phyloP scores from a whole-genome alignment of 805 yeast species.

The Starmerella stigmatis region DNA sequence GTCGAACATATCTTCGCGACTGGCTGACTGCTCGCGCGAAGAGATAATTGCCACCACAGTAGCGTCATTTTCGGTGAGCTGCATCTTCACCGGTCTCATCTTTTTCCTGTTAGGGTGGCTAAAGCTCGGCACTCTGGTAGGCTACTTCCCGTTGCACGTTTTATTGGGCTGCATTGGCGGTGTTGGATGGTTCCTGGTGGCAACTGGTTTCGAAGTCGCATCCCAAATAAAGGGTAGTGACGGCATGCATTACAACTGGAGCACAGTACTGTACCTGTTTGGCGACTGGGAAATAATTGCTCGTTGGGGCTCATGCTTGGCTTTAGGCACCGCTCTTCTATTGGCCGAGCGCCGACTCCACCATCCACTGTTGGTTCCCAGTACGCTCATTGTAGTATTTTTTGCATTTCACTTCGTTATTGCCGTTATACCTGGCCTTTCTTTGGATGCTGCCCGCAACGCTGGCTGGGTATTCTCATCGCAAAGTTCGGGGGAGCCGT shows the following conservation, averaged over 20 bases:
- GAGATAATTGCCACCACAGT: constrained; percentile 72
- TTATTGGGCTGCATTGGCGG: constrained; percentile 97
- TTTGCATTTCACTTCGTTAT: constrained; percentile 58
- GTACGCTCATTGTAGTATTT: constrained; percentile 65
- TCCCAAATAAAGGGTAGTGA: constrained; percentile 60
- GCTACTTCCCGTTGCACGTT: constrained; percentile 92
- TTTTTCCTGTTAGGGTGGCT: constrained; percentile 70
- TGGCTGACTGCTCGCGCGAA: constrained; percentile 41
- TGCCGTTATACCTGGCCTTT: constrained; percentile 53
- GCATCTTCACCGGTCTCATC: constrained; percentile 76
- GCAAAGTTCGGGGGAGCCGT: constrained; percentile 56
- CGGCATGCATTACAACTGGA: constrained; percentile 52
- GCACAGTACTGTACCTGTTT: constrained; percentile 37
- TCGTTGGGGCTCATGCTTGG: constrained; percentile 63
- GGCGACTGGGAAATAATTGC: constrained; percentile 39
- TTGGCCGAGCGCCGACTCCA: constrained; percentile 48
- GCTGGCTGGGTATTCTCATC: constrained; percentile 77
- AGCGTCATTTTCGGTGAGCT: constrained; percentile 69
- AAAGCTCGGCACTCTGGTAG: constrained; percentile 74
- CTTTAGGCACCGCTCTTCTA: constrained; percentile 51
- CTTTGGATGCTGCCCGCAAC: constrained; percentile 50
- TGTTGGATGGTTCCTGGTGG: constrained; percentile 83
- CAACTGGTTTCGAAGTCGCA: constrained; percentile 88
- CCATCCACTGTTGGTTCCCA: constrained; percentile 69
- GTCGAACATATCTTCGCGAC: constrained; percentile 45